Conservation (phyloP, 2,329 filamentous ascomycete species). For the Neopestalotiopsis sp. region DNA sequence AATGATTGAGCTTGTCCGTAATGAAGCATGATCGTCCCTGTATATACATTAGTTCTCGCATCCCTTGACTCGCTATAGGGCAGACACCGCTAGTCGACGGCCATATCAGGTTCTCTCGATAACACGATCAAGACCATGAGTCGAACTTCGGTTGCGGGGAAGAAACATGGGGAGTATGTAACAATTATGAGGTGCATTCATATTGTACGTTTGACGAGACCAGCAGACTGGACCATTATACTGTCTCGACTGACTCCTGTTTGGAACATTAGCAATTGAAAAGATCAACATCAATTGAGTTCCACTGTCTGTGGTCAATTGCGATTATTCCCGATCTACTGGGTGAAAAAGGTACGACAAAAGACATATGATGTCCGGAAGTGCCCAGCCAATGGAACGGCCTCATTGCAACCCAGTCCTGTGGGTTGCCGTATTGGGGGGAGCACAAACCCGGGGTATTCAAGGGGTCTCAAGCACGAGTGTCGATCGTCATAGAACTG, state of each 20-base stretch:
- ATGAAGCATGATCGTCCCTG: not conserved
- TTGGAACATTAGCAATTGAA: not conserved
- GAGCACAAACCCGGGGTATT: constrained; percentile 2
- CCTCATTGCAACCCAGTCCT: not conserved
- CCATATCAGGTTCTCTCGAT: too few relatives aligned
- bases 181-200: too few relatives aligned
- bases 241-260: too few relatives aligned
- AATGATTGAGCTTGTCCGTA: not conserved
- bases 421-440: constrained; percentile 10
- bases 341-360: constrained; percentile 1
- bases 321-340: not conserved
- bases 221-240: too few relatives aligned
- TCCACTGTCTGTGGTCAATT: not conserved
- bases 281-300: not conserved
- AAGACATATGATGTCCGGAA: not conserved
- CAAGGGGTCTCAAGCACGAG: constrained; percentile 7
- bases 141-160: too few relatives aligned
- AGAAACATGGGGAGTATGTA: too few relatives aligned
- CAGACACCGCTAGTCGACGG: not conserved
- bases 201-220: too few relatives aligned
- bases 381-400: not conserved
- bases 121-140: too few relatives aligned
- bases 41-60: not conserved
- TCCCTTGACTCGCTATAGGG: not conserved
- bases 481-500: constrained; percentile 15